Conservation (phyloP, 257 asterid genomes). For the Salvia miltiorrhiza region DNA sequence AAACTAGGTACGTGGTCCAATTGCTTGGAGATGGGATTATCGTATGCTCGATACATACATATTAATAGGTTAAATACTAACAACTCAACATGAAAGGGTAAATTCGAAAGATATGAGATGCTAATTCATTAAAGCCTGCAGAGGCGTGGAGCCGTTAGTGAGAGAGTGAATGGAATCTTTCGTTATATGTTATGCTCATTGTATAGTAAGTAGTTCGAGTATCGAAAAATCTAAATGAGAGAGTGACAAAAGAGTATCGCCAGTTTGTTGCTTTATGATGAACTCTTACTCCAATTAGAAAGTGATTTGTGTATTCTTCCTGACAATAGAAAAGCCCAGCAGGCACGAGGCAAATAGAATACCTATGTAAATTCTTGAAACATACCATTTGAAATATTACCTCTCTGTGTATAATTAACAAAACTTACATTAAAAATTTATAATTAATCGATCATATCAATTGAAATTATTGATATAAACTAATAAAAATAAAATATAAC, state of each 20-base stretch:
- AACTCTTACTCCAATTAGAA: background rate
- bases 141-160: background rate
- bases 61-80: background rate
- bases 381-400: too few relatives aligned
- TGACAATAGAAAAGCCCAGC: too few relatives aligned
- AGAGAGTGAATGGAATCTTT: background rate
- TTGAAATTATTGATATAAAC: too few relatives aligned
- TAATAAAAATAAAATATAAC: too few relatives aligned
- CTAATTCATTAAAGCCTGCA: background rate
- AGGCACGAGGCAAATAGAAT: too few relatives aligned
- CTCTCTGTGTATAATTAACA: too few relatives aligned
- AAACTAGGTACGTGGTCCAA: background rate
- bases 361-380: too few relatives aligned
- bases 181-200: background rate
- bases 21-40: background rate
- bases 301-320: background rate
- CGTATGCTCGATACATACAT: background rate
- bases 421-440: too few relatives aligned
- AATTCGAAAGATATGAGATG: too few relatives aligned
- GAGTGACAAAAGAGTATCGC: background rate
- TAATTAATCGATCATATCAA: too few relatives aligned
- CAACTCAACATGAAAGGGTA: too few relatives aligned
- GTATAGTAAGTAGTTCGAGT: background rate
- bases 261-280: background rate
- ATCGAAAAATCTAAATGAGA: background rate